phyloP scores from a whole-genome alignment of 1,139 yeast genomes.

The Protomyces gravidus region DNA sequence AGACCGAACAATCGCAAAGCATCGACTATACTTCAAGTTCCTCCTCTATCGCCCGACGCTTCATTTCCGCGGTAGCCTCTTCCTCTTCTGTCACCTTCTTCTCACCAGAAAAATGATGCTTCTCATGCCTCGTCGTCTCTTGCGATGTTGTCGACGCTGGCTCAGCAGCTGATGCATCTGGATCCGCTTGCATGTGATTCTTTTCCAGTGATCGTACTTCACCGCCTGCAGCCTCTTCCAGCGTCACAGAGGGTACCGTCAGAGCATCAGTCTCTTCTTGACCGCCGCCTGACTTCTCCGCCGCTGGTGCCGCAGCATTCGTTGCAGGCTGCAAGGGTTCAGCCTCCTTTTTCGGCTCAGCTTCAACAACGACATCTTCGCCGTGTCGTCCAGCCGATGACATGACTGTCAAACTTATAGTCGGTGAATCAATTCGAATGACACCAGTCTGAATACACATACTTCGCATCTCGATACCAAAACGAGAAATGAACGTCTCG shows the following conservation, averaged over 20 bases:
- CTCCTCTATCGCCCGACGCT: not conserved
- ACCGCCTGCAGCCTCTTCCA: conserved; percentile 12
- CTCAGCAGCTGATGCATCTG: not conserved
- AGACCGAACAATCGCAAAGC: too few relatives aligned
- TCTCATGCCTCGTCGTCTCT: not conserved
- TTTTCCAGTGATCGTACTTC: conserved; percentile 17
- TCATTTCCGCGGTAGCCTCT: not conserved
- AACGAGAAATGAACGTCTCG: conserved; percentile 17
- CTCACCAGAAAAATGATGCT: not conserved
- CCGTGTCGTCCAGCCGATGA: conserved; percentile 23
- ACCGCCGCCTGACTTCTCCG: too few relatives aligned
- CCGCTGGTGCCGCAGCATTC: not conserved
- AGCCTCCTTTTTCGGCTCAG: not conserved
- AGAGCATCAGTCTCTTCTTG: not conserved
- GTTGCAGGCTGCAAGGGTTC: not conserved
- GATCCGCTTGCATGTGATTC: conserved; percentile 6
- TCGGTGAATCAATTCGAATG: conserved; percentile 14
- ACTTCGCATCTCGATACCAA: conserved; percentile 25
- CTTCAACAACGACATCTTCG: conserved; percentile 18
- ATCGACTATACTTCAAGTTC: not conserved
- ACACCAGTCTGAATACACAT: conserved; percentile 24
- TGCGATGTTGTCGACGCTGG: not conserved
- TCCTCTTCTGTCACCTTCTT: not conserved
- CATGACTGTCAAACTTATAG: conserved; percentile 19
- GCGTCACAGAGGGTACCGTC: conserved; percentile 6